These are phyloP conservation scores for Tuber indicum DNA, from an alignment of 495 filamentous ascomycete genomes.

Conservation along the genomic window DNA sequence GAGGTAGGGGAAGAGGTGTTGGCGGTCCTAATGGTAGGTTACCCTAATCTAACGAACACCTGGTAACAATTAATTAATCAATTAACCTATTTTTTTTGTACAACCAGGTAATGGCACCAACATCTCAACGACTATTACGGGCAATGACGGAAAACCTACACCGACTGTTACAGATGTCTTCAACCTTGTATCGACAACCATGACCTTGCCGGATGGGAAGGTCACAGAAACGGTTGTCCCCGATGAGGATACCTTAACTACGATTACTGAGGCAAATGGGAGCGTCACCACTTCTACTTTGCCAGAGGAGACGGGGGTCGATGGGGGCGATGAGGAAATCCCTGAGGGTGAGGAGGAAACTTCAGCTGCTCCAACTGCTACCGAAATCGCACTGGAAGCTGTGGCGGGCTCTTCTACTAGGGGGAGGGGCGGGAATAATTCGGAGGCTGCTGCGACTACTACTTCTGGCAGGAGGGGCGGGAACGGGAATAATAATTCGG, in stretches of 20 bases:
- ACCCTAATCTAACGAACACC: neutral
- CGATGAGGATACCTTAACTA: slow-evolving; percentile 9
- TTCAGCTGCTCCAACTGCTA: neutral
- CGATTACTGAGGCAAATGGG: slow-evolving; percentile 8
- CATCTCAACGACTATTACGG: neutral
- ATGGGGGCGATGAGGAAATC: neutral
- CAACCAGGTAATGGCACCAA: neutral
- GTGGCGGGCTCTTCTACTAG: neutral
- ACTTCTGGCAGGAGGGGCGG: slow-evolving; percentile 16
- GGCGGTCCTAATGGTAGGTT: neutral
- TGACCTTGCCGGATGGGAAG: slow-evolving; percentile 3
- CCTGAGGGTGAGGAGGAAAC: neutral
- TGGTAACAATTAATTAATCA: neutral
- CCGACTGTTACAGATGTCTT: neutral
- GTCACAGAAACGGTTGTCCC: neutral
- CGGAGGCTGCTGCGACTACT: neutral
- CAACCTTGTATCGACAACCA: neutral
- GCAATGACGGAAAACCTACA: slow-evolving; percentile 1
- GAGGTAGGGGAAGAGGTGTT: neutral
- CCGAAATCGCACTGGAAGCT: neutral
- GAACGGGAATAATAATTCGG: neutral
- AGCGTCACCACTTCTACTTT: slow-evolving; percentile 22
- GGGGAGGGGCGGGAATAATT: neutral
- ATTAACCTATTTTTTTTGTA: neutral
- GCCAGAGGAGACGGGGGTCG: neutral